phyloP scores from a whole-genome alignment of 2,329 filamentous ascomycete species.

The Davidsoniella australis region DNA sequence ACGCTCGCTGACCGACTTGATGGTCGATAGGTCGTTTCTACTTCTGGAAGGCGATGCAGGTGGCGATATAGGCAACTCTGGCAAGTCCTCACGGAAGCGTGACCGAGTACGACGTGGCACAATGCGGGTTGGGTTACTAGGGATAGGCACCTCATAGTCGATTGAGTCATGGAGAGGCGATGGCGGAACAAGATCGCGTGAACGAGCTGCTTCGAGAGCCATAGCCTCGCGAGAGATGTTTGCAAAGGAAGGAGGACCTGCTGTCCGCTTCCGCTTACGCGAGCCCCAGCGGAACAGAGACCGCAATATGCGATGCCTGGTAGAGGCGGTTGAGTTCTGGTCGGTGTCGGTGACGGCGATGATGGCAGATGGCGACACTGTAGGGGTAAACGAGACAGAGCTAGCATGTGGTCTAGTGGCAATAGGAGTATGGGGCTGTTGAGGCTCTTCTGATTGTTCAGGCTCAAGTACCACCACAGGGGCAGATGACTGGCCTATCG shows the following conservation, averaged over 20 bases:
- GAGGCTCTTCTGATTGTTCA: neutral
- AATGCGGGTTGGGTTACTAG: constrained; percentile 22
- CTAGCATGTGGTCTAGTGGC: constrained; percentile 8
- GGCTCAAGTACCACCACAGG: neutral
- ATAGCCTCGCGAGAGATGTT: constrained; percentile 20
- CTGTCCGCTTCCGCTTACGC: constrained; percentile 16
- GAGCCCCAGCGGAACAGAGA: constrained; percentile 14
- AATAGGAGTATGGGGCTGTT: neutral
- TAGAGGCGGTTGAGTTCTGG: constrained; percentile 3
- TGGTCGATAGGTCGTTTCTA: constrained; percentile 10
- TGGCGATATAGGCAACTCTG: constrained; percentile 71
- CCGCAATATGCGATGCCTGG: constrained; percentile 5
- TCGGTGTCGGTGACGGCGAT: constrained; percentile 5
- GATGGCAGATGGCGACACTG: constrained; percentile 8
- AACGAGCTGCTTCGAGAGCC: constrained; percentile 19
- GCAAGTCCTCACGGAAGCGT: constrained; percentile 81
- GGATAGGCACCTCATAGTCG: constrained; percentile 17
- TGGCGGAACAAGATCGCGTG: constrained; percentile 27
- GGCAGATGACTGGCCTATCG: no score
- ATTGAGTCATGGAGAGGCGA: constrained; percentile 11
- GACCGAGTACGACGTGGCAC: constrained; percentile 68
- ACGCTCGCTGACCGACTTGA: constrained; percentile 11
- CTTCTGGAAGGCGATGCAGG: constrained; percentile 42
- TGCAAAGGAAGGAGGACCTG: constrained; percentile 11
- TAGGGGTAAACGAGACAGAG: constrained; percentile 12